These are phyloP conservation scores for Aspergillus tanneri DNA, from an alignment of 2,329 filamentous ascomycete genomes.

Conservation along the genomic window DNA sequence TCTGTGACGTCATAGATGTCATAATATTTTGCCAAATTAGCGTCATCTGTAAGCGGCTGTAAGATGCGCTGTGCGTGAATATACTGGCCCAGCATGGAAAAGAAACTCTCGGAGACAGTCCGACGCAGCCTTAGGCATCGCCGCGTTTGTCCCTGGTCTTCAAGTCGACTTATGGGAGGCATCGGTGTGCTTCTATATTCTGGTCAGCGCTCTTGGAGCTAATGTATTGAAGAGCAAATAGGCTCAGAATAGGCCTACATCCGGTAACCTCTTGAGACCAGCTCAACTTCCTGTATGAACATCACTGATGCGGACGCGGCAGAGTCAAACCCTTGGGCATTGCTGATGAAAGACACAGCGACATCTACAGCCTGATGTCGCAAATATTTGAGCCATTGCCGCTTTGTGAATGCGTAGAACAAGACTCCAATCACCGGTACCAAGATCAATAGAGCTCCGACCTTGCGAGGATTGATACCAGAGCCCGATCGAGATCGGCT, in stretches of 20 bases:
- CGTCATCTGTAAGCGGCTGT: slow-evolving; percentile 70
- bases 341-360: slow-evolving; percentile 66
- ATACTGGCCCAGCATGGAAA: slow-evolving; percentile 68
- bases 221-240: too few relatives aligned
- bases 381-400: slow-evolving; percentile 79
- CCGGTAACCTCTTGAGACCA: slow-evolving; percentile 86
- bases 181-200: slow-evolving; percentile 72
- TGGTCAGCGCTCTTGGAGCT: slow-evolving; percentile 22
- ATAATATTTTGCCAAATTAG: slow-evolving; percentile 86
- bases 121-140: slow-evolving; percentile 79
- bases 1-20: slow-evolving; percentile 82
- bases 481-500: slow-evolving; percentile 56
- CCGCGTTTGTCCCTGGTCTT: slow-evolving; percentile 74
- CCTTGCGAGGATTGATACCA: slow-evolving; percentile 43
- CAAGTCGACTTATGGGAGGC: slow-evolving; percentile 87
- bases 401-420: slow-evolving; percentile 70
- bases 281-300: slow-evolving; percentile 90
- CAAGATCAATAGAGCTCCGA: slow-evolving; percentile 41
- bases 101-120: slow-evolving; percentile 68
- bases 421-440: slow-evolving; percentile 56
- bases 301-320: slow-evolving; percentile 72
- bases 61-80: slow-evolving; percentile 67
- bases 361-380: slow-evolving; percentile 71
- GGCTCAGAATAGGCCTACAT: slow-evolving; percentile 55
- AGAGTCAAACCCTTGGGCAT: slow-evolving; percentile 77